phyloP scores from a whole-genome alignment of 352 stramenopile species.

The Stramenopiles sp. region DNA sequence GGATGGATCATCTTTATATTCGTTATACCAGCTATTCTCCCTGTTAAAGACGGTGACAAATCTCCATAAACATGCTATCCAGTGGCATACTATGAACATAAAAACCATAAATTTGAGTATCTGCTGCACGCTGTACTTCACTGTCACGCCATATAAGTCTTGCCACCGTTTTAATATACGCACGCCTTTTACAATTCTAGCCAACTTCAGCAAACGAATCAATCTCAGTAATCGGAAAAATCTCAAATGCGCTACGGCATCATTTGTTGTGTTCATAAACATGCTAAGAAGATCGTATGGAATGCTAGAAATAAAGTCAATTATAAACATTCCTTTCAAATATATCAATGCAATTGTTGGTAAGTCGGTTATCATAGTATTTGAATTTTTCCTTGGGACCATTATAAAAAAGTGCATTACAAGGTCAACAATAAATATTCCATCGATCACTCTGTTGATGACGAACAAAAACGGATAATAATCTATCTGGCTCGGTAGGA shows the following conservation, averaged over 20 bases:
- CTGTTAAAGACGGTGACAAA: conserved; percentile 34
- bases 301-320: conserved; percentile 22
- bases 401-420: conserved; percentile 23
- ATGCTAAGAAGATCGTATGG: conserved; percentile 17
- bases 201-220: conserved; percentile 20
- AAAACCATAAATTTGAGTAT: conserved; percentile 20
- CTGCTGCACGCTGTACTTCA: conserved; percentile 15
- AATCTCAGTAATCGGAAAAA: conserved; percentile 21
- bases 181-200: conserved; percentile 20
- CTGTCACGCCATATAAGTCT: conserved; percentile 12
- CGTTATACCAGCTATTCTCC: not conserved
- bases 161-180: conserved; percentile 21
- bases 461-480: conserved; percentile 13
- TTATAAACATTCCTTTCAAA: conserved; percentile 16
- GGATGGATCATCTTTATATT: not conserved
- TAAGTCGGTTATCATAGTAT: conserved; percentile 14
- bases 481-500: not conserved
- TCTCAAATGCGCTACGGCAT: conserved; percentile 9
- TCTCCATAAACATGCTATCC: conserved; percentile 34
- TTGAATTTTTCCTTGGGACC: conserved; percentile 11
- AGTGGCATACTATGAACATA: conserved; percentile 27
- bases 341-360: conserved; percentile 18
- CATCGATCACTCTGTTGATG: conserved; percentile 20
- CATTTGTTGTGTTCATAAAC: conserved; percentile 12
- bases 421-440: conserved; percentile 20